Base-by-base conservation (phyloP, 2,329 filamentous ascomycete species). In the Neonectria faginata region DNA sequence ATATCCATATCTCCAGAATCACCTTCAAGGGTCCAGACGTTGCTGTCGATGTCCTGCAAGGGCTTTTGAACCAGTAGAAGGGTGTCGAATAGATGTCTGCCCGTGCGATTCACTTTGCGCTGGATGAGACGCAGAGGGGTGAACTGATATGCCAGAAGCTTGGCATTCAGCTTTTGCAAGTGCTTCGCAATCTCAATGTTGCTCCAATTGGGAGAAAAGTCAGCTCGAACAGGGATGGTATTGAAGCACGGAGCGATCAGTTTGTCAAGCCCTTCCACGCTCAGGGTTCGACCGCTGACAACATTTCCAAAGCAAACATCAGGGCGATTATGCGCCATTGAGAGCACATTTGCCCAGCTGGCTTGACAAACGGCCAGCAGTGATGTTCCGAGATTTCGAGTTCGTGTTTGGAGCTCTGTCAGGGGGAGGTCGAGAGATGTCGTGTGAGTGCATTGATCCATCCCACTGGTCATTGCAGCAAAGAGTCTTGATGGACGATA, bases 191-290 rank as follows among this genome's bases (percentile, higher is more conserved):
- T 75, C 5, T 89, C 85, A 0, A 83, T 71, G 61, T 89, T 89
- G 16, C 83, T 84, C 1, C 77, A 80, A 2, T 76, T 76, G 3
- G 75, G 74, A 1, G 83, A 78, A 10, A 92, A 65, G 33, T 88
- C 79, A 16, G 88, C 79, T 27, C 93, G 86, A 2, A 94, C 75
- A 0, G 94, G 93, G 12, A 97, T 79, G 0, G 94, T 97, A 74
- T 97, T 97, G 83, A 97, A 97, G 76, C 93, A 97, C 0, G 94
- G 94, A 0, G 92, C 93, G n/a, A 97, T 87, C 6, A 97, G 85
- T 4, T 84, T 82, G 41, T 94, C 89, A 11, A 95, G 82, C 0
- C 85, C 86, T 6, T 91, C 85, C 3, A 94, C 77, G 0, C 87
- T 79, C 10, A 92, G 75, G 0, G 89, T 90, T 8, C 94, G 88